Conservation (phyloP, 345 rosid genomes). For the Euphorbia tirucalli region DNA sequence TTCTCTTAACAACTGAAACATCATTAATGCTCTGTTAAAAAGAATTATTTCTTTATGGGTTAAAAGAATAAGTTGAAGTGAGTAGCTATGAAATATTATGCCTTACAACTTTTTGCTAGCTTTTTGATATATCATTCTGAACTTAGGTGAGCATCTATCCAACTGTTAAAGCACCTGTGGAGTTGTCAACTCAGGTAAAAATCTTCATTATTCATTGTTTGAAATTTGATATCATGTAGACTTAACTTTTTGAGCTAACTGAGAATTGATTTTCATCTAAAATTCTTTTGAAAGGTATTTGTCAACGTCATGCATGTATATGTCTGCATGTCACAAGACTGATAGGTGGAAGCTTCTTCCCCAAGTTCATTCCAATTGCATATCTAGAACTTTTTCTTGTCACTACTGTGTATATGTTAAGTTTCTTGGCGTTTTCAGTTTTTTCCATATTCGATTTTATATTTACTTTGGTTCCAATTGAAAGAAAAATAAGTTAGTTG, state of each 20-base stretch:
- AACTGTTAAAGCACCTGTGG: conserved; percentile 78
- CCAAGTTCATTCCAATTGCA: background rate
- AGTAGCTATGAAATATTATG: background rate
- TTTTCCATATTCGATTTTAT: background rate
- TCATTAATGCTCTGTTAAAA: background rate
- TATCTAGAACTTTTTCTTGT: background rate
- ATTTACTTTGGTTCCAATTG: background rate
- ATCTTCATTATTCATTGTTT: conserved; percentile 8
- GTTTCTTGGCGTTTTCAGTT: background rate
- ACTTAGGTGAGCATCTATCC: conserved; percentile 82
- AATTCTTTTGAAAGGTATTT: background rate
- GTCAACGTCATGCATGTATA: background rate
- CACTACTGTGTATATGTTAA: background rate
- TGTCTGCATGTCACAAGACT: background rate
- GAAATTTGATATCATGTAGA: background rate
- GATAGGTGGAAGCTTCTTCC: background rate
- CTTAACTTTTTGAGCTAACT: background rate
- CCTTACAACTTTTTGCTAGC: background rate
- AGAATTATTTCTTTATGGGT: too few relatives aligned
- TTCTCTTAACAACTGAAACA: background rate
- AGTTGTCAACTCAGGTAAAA: conserved; percentile 72
- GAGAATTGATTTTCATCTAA: background rate
- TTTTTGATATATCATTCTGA: conserved; percentile 8
- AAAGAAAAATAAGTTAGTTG: background rate
- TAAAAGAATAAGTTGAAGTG: background rate